Base-by-base conservation (phyloP, 2,329 filamentous ascomycete species). In the Dothideomycetidae sp. region DNA sequence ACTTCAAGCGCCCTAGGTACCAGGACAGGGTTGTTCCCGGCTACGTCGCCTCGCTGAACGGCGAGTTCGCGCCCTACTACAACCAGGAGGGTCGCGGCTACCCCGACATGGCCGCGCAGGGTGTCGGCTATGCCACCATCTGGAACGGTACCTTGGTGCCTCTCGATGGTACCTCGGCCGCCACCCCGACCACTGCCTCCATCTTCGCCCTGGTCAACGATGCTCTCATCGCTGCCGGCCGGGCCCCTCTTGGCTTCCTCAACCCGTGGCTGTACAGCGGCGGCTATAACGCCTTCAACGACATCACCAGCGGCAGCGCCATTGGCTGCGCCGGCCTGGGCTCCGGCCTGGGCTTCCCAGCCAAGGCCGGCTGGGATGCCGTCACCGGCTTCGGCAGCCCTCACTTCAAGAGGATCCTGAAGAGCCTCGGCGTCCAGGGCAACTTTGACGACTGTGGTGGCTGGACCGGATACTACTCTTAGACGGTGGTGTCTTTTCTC, bases 171-270 rank as follows among this genome's bases (percentile, higher is more conserved):
- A 73, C 68, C 2, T 66, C 62, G 5, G 67, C 71, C 18, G 65
- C 73, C 0, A 56, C 68, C 1, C 76, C 76, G 0, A 56, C 70
- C 0, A 68, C 72, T 15, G 66, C 70, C 1, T 67, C 63, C 5
- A 59, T 78, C 28, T 58, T 79, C 31, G 60, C 68, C 2, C 62
- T 78, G 3, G 58, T 78, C 42, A 78, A 79, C 45, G 73, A 77
- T 46, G 71, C 68, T 1, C 59, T 72, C 23, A 51, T 75, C 16
- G 56, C 62, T 0, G 54, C 52, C 2, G 65, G 66, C 4, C 63
- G 67, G 49, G 50, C 62, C 0, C 53, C 60, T 0, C 52, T 73
- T 32, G 71, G 71, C 0, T 74, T 70, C 55, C 42, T 75, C 28
- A 74, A 75, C 45, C 70, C 70, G 0, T 73, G 68, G 67, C 47